phyloP scores from a whole-genome alignment of 116 monocot species.

The Cymodocea nodosa region DNA sequence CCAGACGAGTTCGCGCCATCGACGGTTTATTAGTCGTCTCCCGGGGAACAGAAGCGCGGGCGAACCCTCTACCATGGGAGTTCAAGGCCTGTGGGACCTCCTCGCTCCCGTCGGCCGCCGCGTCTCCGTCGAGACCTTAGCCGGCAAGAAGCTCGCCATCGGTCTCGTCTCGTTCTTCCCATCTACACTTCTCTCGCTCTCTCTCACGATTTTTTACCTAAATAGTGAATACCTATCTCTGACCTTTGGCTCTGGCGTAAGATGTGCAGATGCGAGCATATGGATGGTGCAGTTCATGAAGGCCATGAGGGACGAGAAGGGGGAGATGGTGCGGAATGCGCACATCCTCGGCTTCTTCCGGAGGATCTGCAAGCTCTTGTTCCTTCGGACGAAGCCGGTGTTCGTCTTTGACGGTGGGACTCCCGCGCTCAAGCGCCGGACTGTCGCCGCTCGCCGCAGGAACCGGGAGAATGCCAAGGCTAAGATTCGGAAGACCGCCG shows the following conservation, averaged over 20 bases:
- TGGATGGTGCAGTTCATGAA: conserved; percentile 99
- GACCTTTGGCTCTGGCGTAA: neutral
- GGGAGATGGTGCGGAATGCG: conserved; percentile 89
- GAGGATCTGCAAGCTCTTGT: conserved; percentile 96
- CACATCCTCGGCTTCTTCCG: conserved; percentile 95
- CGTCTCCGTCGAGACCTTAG: conserved; percentile 98
- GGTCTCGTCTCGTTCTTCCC: conserved; percentile 11
- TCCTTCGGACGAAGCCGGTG: conserved; percentile 80
- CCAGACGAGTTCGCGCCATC: too few species aligned
- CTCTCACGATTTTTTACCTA: neutral
- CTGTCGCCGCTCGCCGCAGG: conserved; percentile 66
- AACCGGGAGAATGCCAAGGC: conserved; percentile 80
- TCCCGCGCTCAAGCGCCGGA: conserved; percentile 87
- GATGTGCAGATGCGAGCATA: conserved; percentile 80
- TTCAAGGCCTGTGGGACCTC: conserved; percentile 92
- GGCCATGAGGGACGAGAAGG: conserved; percentile 94
- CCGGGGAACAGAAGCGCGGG: neutral
- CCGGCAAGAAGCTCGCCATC: conserved; percentile 87
- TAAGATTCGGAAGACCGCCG: conserved; percentile 94
- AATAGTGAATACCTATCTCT: neutral
- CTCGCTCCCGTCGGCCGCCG: conserved; percentile 93
- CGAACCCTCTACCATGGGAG: conserved; percentile 44
- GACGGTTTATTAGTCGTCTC: too few species aligned
- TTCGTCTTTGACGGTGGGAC: conserved; percentile 99
- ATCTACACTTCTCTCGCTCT: neutral